Evolutionary conservation across 371 early-diverging fungal species (phyloP), one percentile per base, ranked within the genome.

Genomic region (Syncephalastrum contaminatum): DNA sequence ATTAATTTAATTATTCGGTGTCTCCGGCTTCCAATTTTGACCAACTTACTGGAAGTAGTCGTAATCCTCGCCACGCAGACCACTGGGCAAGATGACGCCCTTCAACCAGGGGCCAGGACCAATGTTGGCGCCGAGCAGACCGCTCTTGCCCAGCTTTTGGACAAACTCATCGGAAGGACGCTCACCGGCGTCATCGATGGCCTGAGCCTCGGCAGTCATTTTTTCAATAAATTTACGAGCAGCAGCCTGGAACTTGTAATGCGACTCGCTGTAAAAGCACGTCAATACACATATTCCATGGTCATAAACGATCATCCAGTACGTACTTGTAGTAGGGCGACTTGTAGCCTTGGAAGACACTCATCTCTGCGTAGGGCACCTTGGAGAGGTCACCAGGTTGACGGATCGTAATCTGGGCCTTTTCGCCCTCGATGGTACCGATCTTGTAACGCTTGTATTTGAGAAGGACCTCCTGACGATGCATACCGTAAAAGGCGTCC

Each of bases 401-500:
- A 20, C 58, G 56, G 40, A 62, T 44, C 15, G 53, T 59, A 18
- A 78, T 66, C 27, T 67, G 56, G 12, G 71, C 62, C 53, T 59
- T 60, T 30, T 69, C 70, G 24, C 70, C 71, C 14, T 49, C 71
- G 60, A 86, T 74, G n/a, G 57, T 51, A 16, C 86, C 88, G 46
- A 88, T 74, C 55, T 66, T 59, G 48, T 62, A 66, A 24, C 70
- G 61, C 2, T 55, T 27, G 39, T 60, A 60, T 53, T 82, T 84
- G 19, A 69, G 25, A 42, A 89, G 72, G 3, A 86, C 82, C 30
- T 88, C 85, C 58, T 84, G 87, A 45, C 86, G 74, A 69, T 92
- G 91, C 21, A 87, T 64, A 12, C 82, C 81, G 52, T 85, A 86
- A 59, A 92, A 92, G 12, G 50, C 62, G 46, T 84, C 88, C 2